Evolutionary conservation across 129 eudicot genomes (phyloP).

Genomic region (Saussurea involucrata): DNA sequence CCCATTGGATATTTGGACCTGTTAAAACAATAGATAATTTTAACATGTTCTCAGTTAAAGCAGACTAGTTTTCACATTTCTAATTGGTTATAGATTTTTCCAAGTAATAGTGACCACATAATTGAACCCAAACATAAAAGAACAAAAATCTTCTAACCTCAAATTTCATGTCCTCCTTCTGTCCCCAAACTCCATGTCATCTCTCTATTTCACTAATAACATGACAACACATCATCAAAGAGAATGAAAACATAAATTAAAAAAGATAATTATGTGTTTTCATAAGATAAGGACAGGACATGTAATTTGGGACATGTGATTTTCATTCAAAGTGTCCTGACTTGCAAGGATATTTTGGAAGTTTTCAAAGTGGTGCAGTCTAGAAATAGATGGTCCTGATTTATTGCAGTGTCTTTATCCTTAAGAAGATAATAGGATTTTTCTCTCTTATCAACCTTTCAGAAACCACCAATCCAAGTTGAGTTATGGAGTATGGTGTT

Average conservation of each 20-base stretch:
- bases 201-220: background rate
- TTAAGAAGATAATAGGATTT: background rate
- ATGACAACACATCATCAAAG: background rate
- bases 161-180: too few relatives aligned
- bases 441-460: background rate
- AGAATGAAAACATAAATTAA: background rate
- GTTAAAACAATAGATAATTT: too few relatives aligned
- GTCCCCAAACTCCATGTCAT: too few relatives aligned
- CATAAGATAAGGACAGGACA: background rate
- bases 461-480: background rate
- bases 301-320: background rate
- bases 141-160: too few relatives aligned
- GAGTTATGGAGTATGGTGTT: slow-evolving; percentile 20
- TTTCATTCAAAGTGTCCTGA: background rate
- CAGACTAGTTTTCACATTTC: too few relatives aligned
- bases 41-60: too few relatives aligned
- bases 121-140: too few relatives aligned
- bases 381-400: background rate
- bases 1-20: too few relatives aligned
- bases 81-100: too few relatives aligned
- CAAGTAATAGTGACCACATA: too few relatives aligned
- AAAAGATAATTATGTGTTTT: too few relatives aligned
- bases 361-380: slow-evolving; percentile 12
- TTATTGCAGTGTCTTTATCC: background rate
- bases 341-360: slow-evolving; percentile 11